phyloP scores from a whole-genome alignment of 352 stramenopile genomes.

The Phytophthora multivora region DNA sequence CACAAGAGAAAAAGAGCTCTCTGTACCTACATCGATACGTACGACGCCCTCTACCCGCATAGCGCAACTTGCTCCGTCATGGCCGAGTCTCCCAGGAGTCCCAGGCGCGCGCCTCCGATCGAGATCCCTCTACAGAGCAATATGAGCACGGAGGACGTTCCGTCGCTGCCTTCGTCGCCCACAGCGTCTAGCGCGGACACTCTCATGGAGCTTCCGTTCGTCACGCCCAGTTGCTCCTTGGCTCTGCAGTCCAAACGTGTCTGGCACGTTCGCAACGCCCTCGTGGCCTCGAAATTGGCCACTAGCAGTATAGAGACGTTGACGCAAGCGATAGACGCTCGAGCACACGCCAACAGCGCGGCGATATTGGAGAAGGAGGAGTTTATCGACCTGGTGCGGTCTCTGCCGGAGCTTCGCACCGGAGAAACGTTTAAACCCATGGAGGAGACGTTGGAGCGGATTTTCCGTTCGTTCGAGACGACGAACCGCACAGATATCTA shows the following conservation, averaged over 20 bases:
- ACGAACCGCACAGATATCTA: slow-evolving; percentile 64
- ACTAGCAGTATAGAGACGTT: slow-evolving; percentile 50
- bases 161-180: slow-evolving; percentile 67
- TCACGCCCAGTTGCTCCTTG: slow-evolving; percentile 59
- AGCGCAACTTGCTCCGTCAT: slow-evolving; percentile 15
- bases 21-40: slow-evolving; percentile 5
- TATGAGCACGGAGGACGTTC: slow-evolving; percentile 43
- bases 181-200: slow-evolving; percentile 47
- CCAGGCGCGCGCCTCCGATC: slow-evolving; percentile 14
- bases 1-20: slow-evolving; percentile 1
- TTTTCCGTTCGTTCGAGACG: slow-evolving; percentile 67
- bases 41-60: slow-evolving; percentile 11
- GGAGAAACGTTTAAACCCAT: slow-evolving; percentile 68
- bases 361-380: slow-evolving; percentile 49
- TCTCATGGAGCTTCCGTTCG: slow-evolving; percentile 60
- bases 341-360: slow-evolving; percentile 18
- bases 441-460: slow-evolving; percentile 65
- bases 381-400: slow-evolving; percentile 63
- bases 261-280: slow-evolving; percentile 65
- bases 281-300: slow-evolving; percentile 67
- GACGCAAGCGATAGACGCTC: slow-evolving; percentile 40
- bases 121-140: slow-evolving; percentile 63
- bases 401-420: slow-evolving; percentile 56
- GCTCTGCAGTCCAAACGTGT: slow-evolving; percentile 78
- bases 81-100: slow-evolving; percentile 14